Evolutionary conservation across 2,329 filamentous ascomycete genomes (phyloP).

Genomic region (Aspergillus clavatus): DNA sequence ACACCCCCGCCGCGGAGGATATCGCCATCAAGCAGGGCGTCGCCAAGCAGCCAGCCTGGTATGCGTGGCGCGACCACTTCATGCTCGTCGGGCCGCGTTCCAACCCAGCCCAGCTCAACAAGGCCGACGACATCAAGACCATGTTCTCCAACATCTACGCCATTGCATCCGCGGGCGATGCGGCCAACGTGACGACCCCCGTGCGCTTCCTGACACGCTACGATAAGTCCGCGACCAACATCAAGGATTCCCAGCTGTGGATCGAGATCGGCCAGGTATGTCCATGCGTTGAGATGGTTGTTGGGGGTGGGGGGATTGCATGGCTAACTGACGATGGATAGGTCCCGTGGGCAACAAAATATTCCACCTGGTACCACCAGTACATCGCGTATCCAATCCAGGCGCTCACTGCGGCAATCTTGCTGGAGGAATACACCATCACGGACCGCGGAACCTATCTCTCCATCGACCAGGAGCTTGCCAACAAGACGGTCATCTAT

Average conservation of each 20-base stretch:
- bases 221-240: conserved; percentile 49
- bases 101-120: conserved; percentile 34
- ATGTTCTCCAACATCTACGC: conserved; percentile 35
- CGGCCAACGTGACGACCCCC: conserved; percentile 25
- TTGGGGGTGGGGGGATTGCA: too few species aligned
- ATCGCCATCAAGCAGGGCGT: conserved; percentile 42
- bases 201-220: conserved; percentile 44
- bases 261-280: conserved; percentile 41
- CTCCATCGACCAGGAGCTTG: conserved; percentile 32
- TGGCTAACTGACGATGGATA: conserved; percentile 11
- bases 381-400: conserved; percentile 45
- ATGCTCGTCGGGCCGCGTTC: conserved; percentile 37
- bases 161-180: conserved; percentile 25
- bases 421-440: conserved; percentile 45
- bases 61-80: conserved; percentile 47
- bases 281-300: too few species aligned
- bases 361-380: conserved; percentile 47
- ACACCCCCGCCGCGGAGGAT: conserved; percentile 40
- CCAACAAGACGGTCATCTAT: conserved; percentile 31
- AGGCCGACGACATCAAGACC: conserved; percentile 25
- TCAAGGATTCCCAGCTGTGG: conserved; percentile 46
- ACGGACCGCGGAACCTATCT: conserved; percentile 46
- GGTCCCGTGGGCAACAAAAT: conserved; percentile 44
- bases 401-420: conserved; percentile 41
- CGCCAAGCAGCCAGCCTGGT: conserved; percentile 32